phyloP scores from a whole-genome alignment of 2,329 filamentous ascomycete genomes.

The Talaromyces sp. region DNA sequence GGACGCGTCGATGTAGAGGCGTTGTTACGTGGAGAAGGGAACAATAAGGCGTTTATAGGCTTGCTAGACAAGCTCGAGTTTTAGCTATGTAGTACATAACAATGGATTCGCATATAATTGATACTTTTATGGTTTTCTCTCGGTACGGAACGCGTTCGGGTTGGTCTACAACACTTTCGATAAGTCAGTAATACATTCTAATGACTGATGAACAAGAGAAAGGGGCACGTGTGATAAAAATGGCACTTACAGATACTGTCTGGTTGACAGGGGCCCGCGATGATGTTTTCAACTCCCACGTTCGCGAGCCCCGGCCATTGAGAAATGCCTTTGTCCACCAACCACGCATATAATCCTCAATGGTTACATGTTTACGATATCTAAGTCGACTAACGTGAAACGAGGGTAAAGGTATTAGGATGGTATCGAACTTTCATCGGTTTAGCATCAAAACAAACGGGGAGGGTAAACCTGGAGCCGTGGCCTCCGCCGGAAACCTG shows the following conservation, averaged over 20 bases:
- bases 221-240: not conserved
- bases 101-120: not conserved
- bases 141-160: not conserved
- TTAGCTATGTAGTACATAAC: conserved; percentile 11
- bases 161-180: not conserved
- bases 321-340: not conserved
- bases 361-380: not conserved
- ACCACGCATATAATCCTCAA: not conserved
- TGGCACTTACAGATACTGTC: not conserved
- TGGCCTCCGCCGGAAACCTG: not conserved
- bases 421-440: not conserved
- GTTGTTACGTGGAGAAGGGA: conserved; percentile 58
- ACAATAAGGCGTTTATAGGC: conserved; percentile 63
- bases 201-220: not conserved
- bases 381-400: not conserved
- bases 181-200: not conserved
- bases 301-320: not conserved
- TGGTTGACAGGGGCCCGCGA: not conserved
- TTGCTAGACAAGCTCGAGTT: conserved; percentile 42
- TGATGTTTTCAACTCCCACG: not conserved
- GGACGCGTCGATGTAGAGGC: conserved; percentile 76
- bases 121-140: not conserved
- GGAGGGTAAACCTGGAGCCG: not conserved
- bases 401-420: not conserved
- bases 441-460: not conserved